Conservation (phyloP, 2,329 filamentous ascomycete genomes). For the Mariannaea elegans region DNA sequence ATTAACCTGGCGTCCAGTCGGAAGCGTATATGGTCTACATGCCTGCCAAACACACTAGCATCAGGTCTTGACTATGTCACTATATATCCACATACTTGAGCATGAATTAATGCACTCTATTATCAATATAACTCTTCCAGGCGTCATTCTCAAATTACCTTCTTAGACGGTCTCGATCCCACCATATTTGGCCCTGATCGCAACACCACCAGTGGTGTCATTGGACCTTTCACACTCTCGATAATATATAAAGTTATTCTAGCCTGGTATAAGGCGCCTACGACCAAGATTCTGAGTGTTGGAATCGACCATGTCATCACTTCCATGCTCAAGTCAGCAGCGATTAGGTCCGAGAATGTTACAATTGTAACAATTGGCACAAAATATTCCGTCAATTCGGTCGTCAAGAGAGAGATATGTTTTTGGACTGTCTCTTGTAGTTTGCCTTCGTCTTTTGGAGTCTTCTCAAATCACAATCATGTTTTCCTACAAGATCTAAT, state of each 20-base stretch:
- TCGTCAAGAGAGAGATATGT: conserved; percentile 63
- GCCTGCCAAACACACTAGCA: no score
- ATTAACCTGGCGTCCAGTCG: no score
- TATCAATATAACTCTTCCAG: no score
- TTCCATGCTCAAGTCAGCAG: conserved; percentile 50
- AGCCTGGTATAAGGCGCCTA: conserved; percentile 49
- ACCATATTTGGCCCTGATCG: conserved; percentile 59
- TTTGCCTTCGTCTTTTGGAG: conserved; percentile 63
- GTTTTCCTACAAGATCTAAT: no score
- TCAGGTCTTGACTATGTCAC: no score
- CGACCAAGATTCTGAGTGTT: conserved; percentile 8
- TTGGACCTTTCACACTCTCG: conserved; percentile 52
- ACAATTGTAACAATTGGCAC: conserved; percentile 62
- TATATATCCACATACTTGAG: no score
- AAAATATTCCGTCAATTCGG: conserved; percentile 68
- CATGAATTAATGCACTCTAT: no score
- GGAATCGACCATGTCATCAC: conserved; percentile 46
- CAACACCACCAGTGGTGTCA: conserved; percentile 64
- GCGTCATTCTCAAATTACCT: no score
- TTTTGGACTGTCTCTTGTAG: conserved; percentile 57
- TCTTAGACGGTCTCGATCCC: no score
- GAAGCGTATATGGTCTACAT: no score
- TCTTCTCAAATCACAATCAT: conserved; percentile 61
- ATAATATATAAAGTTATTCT: conserved; percentile 53
- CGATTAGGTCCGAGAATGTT: conserved; percentile 48